Percentiles rank a stretch among this genome's conserved stretches.
These are phyloP conservation scores for Parachaetomium inaequale DNA, from an alignment of 495 filamentous ascomycete genomes.

Conservation along the genomic window DNA sequence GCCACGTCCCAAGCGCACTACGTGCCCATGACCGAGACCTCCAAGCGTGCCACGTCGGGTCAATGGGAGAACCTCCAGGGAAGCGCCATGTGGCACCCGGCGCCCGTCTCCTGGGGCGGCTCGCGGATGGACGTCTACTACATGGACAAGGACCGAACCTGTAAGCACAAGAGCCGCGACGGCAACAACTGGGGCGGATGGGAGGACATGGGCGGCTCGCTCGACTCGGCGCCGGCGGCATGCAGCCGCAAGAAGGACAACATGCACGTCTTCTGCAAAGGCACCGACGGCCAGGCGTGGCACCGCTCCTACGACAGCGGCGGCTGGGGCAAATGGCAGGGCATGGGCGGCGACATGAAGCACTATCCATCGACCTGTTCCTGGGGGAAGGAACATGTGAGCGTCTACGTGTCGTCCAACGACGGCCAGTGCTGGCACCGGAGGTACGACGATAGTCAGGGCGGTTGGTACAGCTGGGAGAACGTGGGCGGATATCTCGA, in stretches of 20 bases:
- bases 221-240: slow-evolving; percentile 19
- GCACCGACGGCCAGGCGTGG: slow-evolving; percentile 26
- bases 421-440: slow-evolving; percentile 25
- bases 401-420: slow-evolving; percentile 14
- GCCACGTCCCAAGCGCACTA: background rate
- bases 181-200: slow-evolving; percentile 15
- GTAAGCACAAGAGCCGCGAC: slow-evolving; percentile 19
- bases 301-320: slow-evolving; percentile 16
- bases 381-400: slow-evolving; percentile 17
- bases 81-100: slow-evolving; percentile 16
- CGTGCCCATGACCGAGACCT: background rate
- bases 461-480: slow-evolving; percentile 21
- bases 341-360: slow-evolving; percentile 21
- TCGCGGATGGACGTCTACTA: slow-evolving; percentile 21
- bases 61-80: slow-evolving; percentile 24
- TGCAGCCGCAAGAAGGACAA: slow-evolving; percentile 23
- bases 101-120: slow-evolving; percentile 20
- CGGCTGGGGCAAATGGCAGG: slow-evolving; percentile 23
- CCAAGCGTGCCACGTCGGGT: slow-evolving; percentile 17
- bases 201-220: slow-evolving; percentile 22
- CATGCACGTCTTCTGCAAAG: slow-evolving; percentile 24
- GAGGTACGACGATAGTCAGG: slow-evolving; percentile 11
- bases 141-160: slow-evolving; percentile 16
- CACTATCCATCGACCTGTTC: slow-evolving; percentile 23
- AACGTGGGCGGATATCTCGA: slow-evolving; percentile 25